Evolutionary conservation across 352 stramenopile genomes (phyloP).

Genomic region (Phytopythium helicoides): DNA sequence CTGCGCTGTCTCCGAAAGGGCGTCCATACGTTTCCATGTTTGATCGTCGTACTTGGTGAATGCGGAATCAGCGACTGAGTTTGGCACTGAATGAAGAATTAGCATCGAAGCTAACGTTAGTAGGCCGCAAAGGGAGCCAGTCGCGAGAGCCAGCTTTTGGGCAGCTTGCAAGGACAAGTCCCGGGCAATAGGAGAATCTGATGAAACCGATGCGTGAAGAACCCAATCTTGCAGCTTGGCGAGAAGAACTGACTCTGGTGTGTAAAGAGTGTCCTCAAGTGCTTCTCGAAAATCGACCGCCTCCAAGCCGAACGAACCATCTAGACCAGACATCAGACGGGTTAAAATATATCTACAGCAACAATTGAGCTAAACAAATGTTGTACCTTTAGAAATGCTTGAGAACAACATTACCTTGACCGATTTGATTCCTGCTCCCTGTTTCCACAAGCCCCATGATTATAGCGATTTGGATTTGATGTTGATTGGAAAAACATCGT

Average conservation of each 20-base stretch:
- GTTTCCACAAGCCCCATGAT: too few relatives aligned
- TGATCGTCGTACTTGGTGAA: slow-evolving; percentile 26
- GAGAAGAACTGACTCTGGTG: slow-evolving; percentile 45
- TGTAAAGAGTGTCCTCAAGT: slow-evolving; percentile 38
- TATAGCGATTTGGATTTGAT: too few relatives aligned
- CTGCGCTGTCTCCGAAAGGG: slow-evolving; percentile 41
- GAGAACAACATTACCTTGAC: slow-evolving; percentile 51
- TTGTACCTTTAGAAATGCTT: slow-evolving; percentile 18
- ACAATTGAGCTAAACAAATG: too few relatives aligned
- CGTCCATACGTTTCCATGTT: slow-evolving; percentile 59
- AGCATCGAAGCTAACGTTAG: slow-evolving; percentile 65
- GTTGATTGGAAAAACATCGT: too few relatives aligned
- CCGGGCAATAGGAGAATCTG: slow-evolving; percentile 37
- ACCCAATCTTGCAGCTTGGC: slow-evolving; percentile 71
- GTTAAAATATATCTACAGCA: too few relatives aligned
- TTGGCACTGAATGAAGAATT: slow-evolving; percentile 41
- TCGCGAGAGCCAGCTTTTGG: slow-evolving; percentile 62
- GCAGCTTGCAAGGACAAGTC: slow-evolving; percentile 62
- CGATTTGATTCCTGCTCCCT: slow-evolving; percentile 31
- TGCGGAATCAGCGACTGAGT: not conserved
- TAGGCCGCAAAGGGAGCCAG: slow-evolving; percentile 76
- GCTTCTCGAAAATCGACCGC: slow-evolving; percentile 57
- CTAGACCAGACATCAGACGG: slow-evolving; percentile 13
- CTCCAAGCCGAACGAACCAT: slow-evolving; percentile 44
- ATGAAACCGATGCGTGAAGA: slow-evolving; percentile 45